Base-by-base conservation (phyloP, 805 yeast genomes). In the Suhomyces sp. region DNA sequence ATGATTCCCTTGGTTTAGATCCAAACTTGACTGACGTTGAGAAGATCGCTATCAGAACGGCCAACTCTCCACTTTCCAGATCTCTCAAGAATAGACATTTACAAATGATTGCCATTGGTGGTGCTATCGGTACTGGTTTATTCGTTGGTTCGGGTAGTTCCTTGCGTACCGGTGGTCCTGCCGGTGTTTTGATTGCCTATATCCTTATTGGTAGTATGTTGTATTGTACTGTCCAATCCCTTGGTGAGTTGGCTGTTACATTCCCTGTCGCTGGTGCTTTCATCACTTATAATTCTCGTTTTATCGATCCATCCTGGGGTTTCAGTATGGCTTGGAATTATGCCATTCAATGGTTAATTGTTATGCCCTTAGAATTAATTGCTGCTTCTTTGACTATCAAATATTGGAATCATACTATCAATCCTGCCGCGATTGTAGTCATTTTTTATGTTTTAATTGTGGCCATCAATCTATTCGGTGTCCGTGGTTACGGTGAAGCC, bases 101-200 rank as follows among this genome's bases (percentile, higher is more conserved):
- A 46, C 79, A 81, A 41, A 80, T 83, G 87, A 85, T 85, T 61
- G 88, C 93, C 33, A 68, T 85, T 42, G 93, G 91, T 46, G 90
- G 91, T 27, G 74, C 83, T 40, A 84, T 86, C 47, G 95, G 95
- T 48, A 81, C 91, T 7, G 95, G 93, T 52, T 67, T 87, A 33
- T 78, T 87, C 42, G 83, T 87, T 20, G 87, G 88, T 52, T 74
- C 88, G 2, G 85, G 86, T 40, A 58, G 70, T 12, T 74, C 85
- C 2, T 60, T 84, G 33, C 46, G 70, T 12, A 65, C 70, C 20
- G 84, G 87, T 54, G 93, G 93, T 18, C 91, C 93, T n/a, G 85
- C 82, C 3, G 70, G 68, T 36, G 48, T 67, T 6, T 50, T 67
- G 28, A 55, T 67, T 33, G 68, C 68, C 7, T 67, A 65, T 61